Conservation (phyloP, 441 rosid species). For the Cnidoscolus chayamansa region DNA sequence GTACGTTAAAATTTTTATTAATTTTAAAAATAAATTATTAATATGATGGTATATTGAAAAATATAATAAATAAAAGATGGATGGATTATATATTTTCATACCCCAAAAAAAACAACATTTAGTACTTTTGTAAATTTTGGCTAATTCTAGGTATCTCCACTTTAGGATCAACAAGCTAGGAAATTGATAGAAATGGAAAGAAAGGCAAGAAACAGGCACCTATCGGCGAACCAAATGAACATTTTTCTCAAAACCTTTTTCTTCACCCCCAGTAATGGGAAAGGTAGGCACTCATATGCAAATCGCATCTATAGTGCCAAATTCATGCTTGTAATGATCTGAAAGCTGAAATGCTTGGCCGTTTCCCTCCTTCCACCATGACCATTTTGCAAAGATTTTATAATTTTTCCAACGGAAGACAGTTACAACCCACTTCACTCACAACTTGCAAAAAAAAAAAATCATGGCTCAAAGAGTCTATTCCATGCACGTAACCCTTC, state of each 20-base stretch:
- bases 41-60: no score
- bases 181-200: no score
- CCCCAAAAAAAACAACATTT: no score
- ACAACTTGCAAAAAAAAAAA: conserved; percentile 8
- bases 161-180: neutral
- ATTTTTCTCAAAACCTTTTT: neutral
- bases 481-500: conserved; percentile 3
- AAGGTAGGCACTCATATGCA: neutral
- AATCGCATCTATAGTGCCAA: neutral
- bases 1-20: no score
- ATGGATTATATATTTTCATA: no score
- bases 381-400: neutral
- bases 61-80: no score
- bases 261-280: neutral
- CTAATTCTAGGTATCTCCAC: no score
- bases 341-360: neutral
- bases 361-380: neutral
- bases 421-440: conserved; percentile 6
- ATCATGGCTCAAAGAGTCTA: conserved; percentile 7
- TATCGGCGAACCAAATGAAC: neutral
- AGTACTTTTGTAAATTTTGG: no score
- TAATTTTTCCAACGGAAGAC: neutral
- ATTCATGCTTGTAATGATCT: neutral
- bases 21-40: no score
- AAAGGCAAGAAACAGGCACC: no score